These are phyloP conservation scores for Populus tremula DNA, from an alignment of 345 rosid species.

Conservation along the genomic window DNA sequence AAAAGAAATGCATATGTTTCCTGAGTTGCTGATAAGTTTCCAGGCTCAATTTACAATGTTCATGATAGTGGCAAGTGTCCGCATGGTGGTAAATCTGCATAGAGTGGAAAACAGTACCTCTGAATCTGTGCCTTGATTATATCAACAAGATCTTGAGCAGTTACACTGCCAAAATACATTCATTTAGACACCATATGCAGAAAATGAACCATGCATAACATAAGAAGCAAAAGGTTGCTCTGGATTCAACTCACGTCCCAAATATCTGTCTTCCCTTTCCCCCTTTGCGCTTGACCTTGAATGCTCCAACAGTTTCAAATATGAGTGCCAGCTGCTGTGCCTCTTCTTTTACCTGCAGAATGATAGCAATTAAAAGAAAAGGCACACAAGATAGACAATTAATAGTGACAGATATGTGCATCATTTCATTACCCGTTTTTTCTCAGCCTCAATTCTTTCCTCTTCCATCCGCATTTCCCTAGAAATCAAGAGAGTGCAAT, in stretches of 20 bases:
- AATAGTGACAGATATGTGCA: background rate
- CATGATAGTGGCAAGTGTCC: background rate
- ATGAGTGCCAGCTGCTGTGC: conserved; percentile 74
- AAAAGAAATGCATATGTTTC: background rate
- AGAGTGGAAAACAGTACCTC: conserved; percentile 44
- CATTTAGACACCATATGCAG: conserved; percentile 12
- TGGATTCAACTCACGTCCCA: conserved; percentile 62
- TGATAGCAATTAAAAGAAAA: background rate
- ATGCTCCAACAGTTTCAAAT: conserved; percentile 89
- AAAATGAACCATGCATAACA: background rate
- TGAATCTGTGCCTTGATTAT: conserved; percentile 90
- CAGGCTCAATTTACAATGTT: background rate
- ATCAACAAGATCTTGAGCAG: conserved; percentile 89
- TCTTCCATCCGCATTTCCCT: conserved; percentile 87
- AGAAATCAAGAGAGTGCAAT: background rate
- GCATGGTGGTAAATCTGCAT: conserved; percentile 2
- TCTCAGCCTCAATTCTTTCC: conserved; percentile 90
- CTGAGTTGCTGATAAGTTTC: background rate
- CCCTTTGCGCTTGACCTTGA: conserved; percentile 93
- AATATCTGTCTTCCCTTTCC: conserved; percentile 87
- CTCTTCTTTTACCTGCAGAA: conserved; percentile 83
- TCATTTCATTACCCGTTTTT: conserved; percentile 59
- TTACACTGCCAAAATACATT: conserved; percentile 54
- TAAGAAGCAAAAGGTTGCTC: background rate
- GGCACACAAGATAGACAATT: background rate